phyloP scores from a whole-genome alignment of 1,139 yeast species.

The Candida albicans region DNA sequence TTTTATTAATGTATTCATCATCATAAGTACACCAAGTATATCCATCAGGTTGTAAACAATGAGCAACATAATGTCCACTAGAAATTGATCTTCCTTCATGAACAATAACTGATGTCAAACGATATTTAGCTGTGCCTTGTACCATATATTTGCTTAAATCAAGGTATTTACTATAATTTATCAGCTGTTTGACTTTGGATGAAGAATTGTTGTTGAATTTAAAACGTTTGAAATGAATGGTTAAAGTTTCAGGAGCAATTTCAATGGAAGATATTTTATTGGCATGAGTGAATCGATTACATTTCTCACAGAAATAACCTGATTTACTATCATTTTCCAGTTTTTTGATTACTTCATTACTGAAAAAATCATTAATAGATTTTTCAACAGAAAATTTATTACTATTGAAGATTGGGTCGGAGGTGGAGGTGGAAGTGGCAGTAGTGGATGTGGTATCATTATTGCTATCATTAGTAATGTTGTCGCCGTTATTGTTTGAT shows the following conservation, averaged over 20 bases:
- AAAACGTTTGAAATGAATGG: slow-evolving; percentile 86
- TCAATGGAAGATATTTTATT: slow-evolving; percentile 71
- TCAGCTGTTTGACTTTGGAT: slow-evolving; percentile 85
- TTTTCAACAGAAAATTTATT: slow-evolving; percentile 60
- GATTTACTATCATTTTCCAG: slow-evolving; percentile 59
- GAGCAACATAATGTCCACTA: slow-evolving; percentile 91
- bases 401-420: slow-evolving; percentile 1
- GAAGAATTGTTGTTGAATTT: slow-evolving; percentile 77
- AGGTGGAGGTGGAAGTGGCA: too few relatives aligned
- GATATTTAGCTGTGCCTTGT: slow-evolving; percentile 57
- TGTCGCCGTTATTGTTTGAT: neutral
- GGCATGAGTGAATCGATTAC: slow-evolving; percentile 77
- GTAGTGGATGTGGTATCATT: neutral
- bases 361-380: slow-evolving; percentile 77
- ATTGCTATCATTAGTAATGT: slow-evolving; percentile 7
- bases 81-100: slow-evolving; percentile 94
- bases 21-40: slow-evolving; percentile 86
- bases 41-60: slow-evolving; percentile 88
- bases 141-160: slow-evolving; percentile 67
- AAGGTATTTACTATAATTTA: slow-evolving; percentile 73
- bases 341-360: slow-evolving; percentile 70
- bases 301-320: slow-evolving; percentile 86
- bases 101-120: slow-evolving; percentile 80
- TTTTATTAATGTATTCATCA: slow-evolving; percentile 80
- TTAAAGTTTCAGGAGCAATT: slow-evolving; percentile 83